These are phyloP conservation scores for Lineolata rhizophorae DNA, from an alignment of 495 filamentous ascomycete species.

Conservation along the genomic window DNA sequence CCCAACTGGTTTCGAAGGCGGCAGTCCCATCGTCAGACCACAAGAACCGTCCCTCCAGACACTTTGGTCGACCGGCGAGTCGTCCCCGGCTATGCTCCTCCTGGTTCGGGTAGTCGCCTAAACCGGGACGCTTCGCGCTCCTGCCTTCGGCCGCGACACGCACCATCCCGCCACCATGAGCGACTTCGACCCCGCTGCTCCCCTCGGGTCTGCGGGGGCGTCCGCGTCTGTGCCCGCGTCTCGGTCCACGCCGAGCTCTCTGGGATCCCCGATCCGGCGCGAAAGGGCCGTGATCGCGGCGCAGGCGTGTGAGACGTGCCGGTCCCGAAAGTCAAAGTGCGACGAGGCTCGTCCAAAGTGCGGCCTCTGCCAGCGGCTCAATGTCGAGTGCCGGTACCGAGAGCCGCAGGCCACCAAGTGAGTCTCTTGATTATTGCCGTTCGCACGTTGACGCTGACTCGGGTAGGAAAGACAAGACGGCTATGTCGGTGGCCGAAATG, in stretches of 20 bases:
- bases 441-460: constrained; percentile 2
- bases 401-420: constrained; percentile 43
- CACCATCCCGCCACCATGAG: neutral
- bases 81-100: too few species aligned
- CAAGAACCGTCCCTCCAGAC: too few species aligned
- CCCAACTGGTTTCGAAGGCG: too few species aligned
- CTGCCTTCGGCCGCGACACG: too few species aligned
- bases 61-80: too few species aligned
- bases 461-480: constrained; percentile 35
- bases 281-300: constrained; percentile 16
- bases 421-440: constrained; percentile 14
- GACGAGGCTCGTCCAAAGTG: constrained; percentile 16
- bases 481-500: constrained; percentile 28
- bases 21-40: too few species aligned
- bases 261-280: neutral
- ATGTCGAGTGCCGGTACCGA: constrained; percentile 34
- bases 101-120: too few species aligned
- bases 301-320: constrained; percentile 18
- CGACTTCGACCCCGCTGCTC: too few species aligned
- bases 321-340: constrained; percentile 15
- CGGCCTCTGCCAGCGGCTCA: constrained; percentile 17
- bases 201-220: neutral
- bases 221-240: neutral
- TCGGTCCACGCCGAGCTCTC: neutral
- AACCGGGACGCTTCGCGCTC: too few species aligned